Base-by-base conservation (phyloP, 257 asterid genomes). In the Plectranthus barbatus region DNA sequence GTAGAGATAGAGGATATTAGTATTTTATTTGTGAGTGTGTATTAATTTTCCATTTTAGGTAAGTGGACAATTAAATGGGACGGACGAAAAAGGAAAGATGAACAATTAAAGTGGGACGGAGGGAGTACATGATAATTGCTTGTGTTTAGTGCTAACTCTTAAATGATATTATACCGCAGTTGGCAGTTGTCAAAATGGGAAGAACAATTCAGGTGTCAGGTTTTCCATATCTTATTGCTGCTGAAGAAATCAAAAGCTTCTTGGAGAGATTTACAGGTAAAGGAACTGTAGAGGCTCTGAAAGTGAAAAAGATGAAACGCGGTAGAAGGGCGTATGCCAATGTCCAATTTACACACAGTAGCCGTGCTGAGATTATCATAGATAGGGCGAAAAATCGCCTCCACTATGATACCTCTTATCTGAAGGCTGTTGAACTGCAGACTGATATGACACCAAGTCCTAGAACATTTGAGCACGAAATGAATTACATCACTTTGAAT, bases 261-360 rank as follows among this genome's bases (percentile, higher is more conserved):
- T 41, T 89, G 65, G 96, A 89, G 81, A 17, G 0, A 4, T 3
- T 34, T 13, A 81, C 90, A 0, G 85, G 85, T 31, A 40, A 2
- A 13, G 93, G 81, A 34, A 72, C 84, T 18, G 64, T 89, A 33
- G 67, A 52, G 61, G 95, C 86, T 47, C 24, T 86, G 58, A 85
- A 91, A 66, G 88, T 91, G 31, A 84, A 80, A 69, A 67, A 7
- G 19, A 18, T 68, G 58, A 83, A 68, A 69, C 23, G 33, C 4
- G 84, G 88, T 34, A 5, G 18, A 10, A 79, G 93, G 66, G 76
- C 95, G 50, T 81, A 67, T 49, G 97, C 97, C 4, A 80, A 17
- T 51, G 97, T 92, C 34, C 97, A 92, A 68, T 92, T 89, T 52
- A 66, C 46, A 9, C 19, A 56, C 17, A n/a, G n/a, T n/a, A n/a